Conservation (phyloP, 2,329 filamentous ascomycete species). For the Mycosphaerella sp. region DNA sequence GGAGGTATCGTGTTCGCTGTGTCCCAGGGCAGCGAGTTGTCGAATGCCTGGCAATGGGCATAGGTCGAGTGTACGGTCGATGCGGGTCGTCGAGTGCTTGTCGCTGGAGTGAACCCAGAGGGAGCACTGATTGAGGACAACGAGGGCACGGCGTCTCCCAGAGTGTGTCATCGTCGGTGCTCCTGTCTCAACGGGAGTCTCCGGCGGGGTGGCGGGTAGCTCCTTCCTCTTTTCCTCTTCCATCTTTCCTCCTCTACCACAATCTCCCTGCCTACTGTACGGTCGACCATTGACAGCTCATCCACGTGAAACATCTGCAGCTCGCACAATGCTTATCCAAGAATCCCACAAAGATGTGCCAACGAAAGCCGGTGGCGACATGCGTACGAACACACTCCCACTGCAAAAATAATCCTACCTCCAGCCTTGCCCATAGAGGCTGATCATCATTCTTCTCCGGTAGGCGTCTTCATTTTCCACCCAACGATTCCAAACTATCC, state of each 20-base stretch:
- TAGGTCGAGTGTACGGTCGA: conserved; percentile 3
- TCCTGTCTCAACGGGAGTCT: conserved; percentile 1
- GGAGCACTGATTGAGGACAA: conserved; percentile 9
- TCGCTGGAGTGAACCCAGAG: conserved; percentile 13
- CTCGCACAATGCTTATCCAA: conserved; percentile 48
- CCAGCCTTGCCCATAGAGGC: conserved; percentile 20
- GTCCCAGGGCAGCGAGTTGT: conserved; percentile 1
- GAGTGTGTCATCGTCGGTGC: conserved; percentile 6
- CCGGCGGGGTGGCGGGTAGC: background rate
- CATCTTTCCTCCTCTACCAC: background rate
- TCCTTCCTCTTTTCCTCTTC: background rate
- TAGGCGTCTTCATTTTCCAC: conserved; percentile 86
- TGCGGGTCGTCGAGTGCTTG: conserved; percentile 2
- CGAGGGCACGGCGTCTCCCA: background rate
- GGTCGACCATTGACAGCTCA: background rate
- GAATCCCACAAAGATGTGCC: conserved; percentile 55
- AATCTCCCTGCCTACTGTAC: background rate
- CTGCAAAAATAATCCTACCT: background rate
- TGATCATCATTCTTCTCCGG: conserved; percentile 15
- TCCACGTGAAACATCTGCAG: background rate
- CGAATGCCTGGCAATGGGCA: conserved; percentile 10
- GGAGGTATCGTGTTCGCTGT: conserved; percentile 5
- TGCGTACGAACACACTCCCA: conserved; percentile 42
- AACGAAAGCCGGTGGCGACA: conserved; percentile 54
- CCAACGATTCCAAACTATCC: conserved; percentile 79